Evolutionary conservation across 805 yeast species (phyloP).

Genomic region (Metschnikowia gelsemii): DNA sequence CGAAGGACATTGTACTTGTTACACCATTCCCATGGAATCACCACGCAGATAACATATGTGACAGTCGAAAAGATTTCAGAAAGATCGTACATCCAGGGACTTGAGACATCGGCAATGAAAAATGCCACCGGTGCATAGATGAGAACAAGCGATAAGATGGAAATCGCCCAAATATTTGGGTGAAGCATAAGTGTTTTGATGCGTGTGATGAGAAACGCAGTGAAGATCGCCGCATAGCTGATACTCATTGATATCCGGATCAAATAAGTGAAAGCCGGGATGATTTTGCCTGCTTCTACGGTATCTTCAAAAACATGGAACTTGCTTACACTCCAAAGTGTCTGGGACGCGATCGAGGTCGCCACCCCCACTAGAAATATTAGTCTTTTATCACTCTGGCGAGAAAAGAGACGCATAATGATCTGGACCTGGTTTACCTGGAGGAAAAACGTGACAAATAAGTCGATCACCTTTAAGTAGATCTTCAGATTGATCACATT

Average conservation of each 20-base stretch:
- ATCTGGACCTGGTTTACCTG: slow-evolving; percentile 72
- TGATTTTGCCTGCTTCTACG: slow-evolving; percentile 50
- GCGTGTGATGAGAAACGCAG: slow-evolving; percentile 54
- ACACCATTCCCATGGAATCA: slow-evolving; percentile 85
- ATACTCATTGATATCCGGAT: slow-evolving; percentile 70
- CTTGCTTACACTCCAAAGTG: slow-evolving; percentile 68
- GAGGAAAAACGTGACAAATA: slow-evolving; percentile 54
- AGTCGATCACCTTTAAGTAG: slow-evolving; percentile 55
- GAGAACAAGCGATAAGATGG: slow-evolving; percentile 53
- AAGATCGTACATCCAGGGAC: slow-evolving; percentile 70
- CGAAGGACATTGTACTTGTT: slow-evolving; percentile 60
- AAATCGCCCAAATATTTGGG: slow-evolving; percentile 51
- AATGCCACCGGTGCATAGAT: slow-evolving; percentile 64
- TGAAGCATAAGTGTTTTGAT: slow-evolving; percentile 50
- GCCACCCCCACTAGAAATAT: slow-evolving; percentile 58
- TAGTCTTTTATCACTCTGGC: slow-evolving; percentile 66
- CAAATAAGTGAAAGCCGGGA: slow-evolving; percentile 74
- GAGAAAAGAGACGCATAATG: slow-evolving; percentile 61
- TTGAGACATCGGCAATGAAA: slow-evolving; percentile 74
- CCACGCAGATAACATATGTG: slow-evolving; percentile 67
- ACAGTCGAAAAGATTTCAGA: slow-evolving; percentile 74
- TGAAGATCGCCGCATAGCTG: slow-evolving; percentile 63
- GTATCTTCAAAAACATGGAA: slow-evolving; percentile 40
- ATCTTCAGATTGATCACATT: slow-evolving; percentile 43
- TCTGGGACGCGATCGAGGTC: slow-evolving; percentile 54